These are phyloP conservation scores for Aspergillus carbonarius DNA, from an alignment of 2,329 filamentous ascomycete species.

Conservation along the genomic window DNA sequence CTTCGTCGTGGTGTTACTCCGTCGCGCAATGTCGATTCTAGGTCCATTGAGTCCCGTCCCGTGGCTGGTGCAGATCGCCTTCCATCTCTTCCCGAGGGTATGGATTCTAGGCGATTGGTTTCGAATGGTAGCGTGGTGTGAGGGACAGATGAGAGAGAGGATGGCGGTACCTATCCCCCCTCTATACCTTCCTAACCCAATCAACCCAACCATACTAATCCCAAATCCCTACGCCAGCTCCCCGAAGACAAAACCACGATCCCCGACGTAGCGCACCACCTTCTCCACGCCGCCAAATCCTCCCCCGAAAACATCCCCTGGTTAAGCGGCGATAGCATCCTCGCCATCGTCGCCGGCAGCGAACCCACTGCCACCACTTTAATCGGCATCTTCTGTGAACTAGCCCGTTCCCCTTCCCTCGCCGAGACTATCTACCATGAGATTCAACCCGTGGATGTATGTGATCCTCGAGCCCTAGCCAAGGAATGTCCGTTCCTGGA, in stretches of 20 bases:
- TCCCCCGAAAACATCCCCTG: neutral
- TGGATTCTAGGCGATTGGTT: slow-evolving; percentile 17
- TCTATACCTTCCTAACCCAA: neutral
- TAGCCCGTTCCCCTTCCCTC: neutral
- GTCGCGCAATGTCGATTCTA: slow-evolving; percentile 27
- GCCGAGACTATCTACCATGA: neutral
- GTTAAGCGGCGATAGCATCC: slow-evolving; percentile 1
- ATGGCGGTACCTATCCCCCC: neutral
- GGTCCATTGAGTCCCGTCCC: slow-evolving; percentile 31
- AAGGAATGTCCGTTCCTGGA: slow-evolving; percentile 13
- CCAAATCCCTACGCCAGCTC: neutral
- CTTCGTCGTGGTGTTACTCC: slow-evolving; percentile 26
- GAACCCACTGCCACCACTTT: slow-evolving; percentile 1
- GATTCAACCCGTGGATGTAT: neutral
- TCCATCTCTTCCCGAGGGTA: slow-evolving; percentile 10
- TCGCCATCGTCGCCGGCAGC: slow-evolving; percentile 6
- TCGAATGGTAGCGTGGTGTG: slow-evolving; percentile 9
- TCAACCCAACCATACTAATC: neutral
- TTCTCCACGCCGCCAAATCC: neutral
- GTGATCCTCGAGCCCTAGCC: neutral
- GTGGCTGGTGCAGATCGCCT: slow-evolving; percentile 17
- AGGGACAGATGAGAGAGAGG: neutral
- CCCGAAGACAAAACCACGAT: neutral
- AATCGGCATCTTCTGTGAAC: neutral
- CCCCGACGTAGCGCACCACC: slow-evolving; percentile 1